Conservation (phyloP, 495 filamentous ascomycete genomes). For the Neurospora sp. region DNA sequence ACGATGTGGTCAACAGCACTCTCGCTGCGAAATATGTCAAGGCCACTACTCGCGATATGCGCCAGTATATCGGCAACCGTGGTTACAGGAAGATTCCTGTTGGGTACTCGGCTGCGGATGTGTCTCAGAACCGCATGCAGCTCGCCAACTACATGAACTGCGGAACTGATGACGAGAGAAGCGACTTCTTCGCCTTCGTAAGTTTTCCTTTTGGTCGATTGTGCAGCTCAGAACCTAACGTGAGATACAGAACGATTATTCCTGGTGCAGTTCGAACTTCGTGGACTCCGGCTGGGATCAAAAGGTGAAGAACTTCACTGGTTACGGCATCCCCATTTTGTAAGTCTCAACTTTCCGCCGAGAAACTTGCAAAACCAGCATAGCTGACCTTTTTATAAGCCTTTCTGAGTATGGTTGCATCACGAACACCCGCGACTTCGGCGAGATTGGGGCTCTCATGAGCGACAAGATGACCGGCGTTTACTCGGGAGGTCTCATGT, state of each 20-base stretch:
- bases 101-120: conserved; percentile 86
- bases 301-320: conserved; percentile 85
- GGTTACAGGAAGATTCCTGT: conserved; percentile 75
- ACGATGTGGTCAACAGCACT: conserved; percentile 62
- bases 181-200: conserved; percentile 88
- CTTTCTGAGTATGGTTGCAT: conserved; percentile 90
- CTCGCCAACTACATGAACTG: conserved; percentile 94
- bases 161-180: conserved; percentile 72
- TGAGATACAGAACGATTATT: conserved; percentile 71
- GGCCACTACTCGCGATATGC: conserved; percentile 86
- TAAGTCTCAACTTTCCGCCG: conserved; percentile 4
- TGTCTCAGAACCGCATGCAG: conserved; percentile 76
- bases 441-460: conserved; percentile 76
- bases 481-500: conserved; percentile 93
- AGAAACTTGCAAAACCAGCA: not conserved
- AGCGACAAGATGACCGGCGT: conserved; percentile 74
- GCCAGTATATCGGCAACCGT: conserved; percentile 68
- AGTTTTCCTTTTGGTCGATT: conserved; percentile 8
- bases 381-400: conserved; percentile 20
- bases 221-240: not conserved
- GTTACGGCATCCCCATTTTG: conserved; percentile 88
- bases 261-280: conserved; percentile 88
- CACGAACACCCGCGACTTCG: conserved; percentile 68
- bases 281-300: conserved; percentile 70
- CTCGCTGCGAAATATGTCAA: conserved; percentile 78